Conservation (phyloP, 2,329 filamentous ascomycete species). For the Curvularia eragrostidis region DNA sequence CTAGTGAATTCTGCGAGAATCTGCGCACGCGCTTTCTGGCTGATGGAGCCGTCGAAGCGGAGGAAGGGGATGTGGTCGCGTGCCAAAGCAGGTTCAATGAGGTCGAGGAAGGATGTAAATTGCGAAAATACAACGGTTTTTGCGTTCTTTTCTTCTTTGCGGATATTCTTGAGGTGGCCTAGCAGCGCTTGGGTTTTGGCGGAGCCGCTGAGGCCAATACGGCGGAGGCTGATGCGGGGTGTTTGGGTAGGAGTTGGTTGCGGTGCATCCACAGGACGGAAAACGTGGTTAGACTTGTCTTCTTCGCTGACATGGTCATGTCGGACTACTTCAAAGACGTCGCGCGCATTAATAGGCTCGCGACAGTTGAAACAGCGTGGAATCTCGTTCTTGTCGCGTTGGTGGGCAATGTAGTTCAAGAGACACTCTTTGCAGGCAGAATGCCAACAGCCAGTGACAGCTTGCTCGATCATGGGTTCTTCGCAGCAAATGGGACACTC, state of each 20-base stretch:
- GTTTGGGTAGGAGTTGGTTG: constrained; percentile 31
- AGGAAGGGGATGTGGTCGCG: constrained; percentile 77
- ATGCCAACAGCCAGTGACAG: constrained; percentile 97
- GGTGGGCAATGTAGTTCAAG: constrained; percentile 87
- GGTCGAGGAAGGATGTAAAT: constrained; percentile 93
- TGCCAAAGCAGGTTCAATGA: constrained; percentile 82
- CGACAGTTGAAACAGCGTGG: constrained; percentile 92
- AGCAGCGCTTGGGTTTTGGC: constrained; percentile 87
- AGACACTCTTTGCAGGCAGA: constrained; percentile 94
- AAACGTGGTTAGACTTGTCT: constrained; percentile 52
- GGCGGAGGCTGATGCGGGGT: constrained; percentile 65
- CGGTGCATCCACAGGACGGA: constrained; percentile 35
- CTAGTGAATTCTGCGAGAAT: constrained; percentile 75
- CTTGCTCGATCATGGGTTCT: constrained; percentile 93
- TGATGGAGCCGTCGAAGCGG: constrained; percentile 90
- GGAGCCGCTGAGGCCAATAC: constrained; percentile 73
- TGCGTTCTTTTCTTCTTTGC: constrained; percentile 68
- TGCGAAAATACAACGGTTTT: constrained; percentile 97
- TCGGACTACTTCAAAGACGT: constrained; percentile 90
- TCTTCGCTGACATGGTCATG: constrained; percentile 66
- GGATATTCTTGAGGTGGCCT: constrained; percentile 72
- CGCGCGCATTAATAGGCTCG: constrained; percentile 77
- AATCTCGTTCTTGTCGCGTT: constrained; percentile 75
- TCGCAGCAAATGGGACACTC: constrained; percentile 96
- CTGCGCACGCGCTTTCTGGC: constrained; percentile 80